phyloP scores from a whole-genome alignment of 1,139 yeast genomes.

The Pichia inconspicua region DNA sequence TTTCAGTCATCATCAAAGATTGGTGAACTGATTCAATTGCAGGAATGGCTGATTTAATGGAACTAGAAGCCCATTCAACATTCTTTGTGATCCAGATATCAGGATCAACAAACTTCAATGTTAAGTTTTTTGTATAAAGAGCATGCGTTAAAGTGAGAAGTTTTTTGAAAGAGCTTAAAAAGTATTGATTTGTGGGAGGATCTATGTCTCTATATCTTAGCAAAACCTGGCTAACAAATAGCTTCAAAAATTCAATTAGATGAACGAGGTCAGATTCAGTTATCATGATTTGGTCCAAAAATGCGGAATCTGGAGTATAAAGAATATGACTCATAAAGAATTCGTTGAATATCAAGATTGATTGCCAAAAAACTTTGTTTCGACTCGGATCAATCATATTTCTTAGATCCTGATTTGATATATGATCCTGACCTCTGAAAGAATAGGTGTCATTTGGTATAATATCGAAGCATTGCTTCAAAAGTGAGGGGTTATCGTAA shows the following conservation, averaged over 20 bases:
- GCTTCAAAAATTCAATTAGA: constrained; percentile 46
- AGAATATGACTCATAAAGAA: constrained; percentile 4
- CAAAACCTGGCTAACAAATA: constrained; percentile 36
- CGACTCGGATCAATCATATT: neutral
- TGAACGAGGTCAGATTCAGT: constrained; percentile 37
- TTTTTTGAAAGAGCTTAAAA: constrained; percentile 5
- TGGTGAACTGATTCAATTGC: constrained; percentile 18
- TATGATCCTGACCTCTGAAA: neutral
- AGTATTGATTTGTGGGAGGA: neutral
- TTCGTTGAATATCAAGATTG: constrained; percentile 6
- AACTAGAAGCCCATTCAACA: constrained; percentile 12
- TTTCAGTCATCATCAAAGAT: constrained; percentile 17
- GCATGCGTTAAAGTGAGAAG: constrained; percentile 47
- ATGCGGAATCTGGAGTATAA: constrained; percentile 5
- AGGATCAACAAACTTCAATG: constrained; percentile 47
- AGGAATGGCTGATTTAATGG: constrained; percentile 15
- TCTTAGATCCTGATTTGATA: neutral
- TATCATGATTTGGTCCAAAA: constrained; percentile 21
- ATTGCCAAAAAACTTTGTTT: constrained; percentile 4
- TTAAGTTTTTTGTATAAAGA: constrained; percentile 59
- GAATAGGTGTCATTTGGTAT: neutral
- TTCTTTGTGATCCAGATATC: constrained; percentile 46
- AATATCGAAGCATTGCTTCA: neutral
- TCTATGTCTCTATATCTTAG: constrained; percentile 5
- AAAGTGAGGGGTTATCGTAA: neutral